Evolutionary conservation across 169 alveolate species (phyloP).

Genomic region (Babesia bovis): DNA sequence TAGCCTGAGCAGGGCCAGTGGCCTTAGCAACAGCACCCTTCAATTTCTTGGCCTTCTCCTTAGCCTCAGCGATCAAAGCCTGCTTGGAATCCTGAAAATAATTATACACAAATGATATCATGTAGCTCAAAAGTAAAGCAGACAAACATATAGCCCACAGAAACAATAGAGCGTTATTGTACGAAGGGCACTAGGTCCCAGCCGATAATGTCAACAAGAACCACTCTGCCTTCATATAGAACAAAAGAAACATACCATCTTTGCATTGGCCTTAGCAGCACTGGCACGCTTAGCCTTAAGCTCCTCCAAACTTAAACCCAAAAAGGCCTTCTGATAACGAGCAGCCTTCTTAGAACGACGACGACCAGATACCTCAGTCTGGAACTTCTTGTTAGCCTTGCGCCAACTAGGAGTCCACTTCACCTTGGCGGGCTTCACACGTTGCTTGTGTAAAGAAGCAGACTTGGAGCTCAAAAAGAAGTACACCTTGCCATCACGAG

Average conservation of each 20-base stretch:
- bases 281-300: slow-evolving; percentile 74
- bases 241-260: slow-evolving; percentile 35
- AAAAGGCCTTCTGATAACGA: slow-evolving; percentile 93
- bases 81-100: slow-evolving; percentile 45
- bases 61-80: slow-evolving; percentile 56
- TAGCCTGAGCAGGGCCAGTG: slow-evolving; percentile 25
- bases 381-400: slow-evolving; percentile 92
- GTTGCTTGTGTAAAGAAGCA: slow-evolving; percentile 89
- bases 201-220: not conserved
- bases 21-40: slow-evolving; percentile 32
- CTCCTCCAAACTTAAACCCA: slow-evolving; percentile 95
- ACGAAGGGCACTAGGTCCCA: slow-evolving; percentile 47
- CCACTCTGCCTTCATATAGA: slow-evolving; percentile 22
- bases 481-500: slow-evolving; percentile 95
- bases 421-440: slow-evolving; percentile 93
- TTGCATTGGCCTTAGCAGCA: slow-evolving; percentile 52
- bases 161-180: slow-evolving; percentile 18
- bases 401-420: slow-evolving; percentile 97
- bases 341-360: slow-evolving; percentile 85
- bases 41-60: slow-evolving; percentile 64
- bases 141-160: slow-evolving; percentile 9
- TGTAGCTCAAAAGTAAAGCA: not conserved
- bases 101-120: not conserved
- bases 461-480: slow-evolving; percentile 88
- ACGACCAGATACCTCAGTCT: slow-evolving; percentile 70